Percentiles rank a stretch among this genome's conserved stretches.
Conservation (phyloP, 768 basidiomycete genomes). For the Aureoboletus auriporus region DNA sequence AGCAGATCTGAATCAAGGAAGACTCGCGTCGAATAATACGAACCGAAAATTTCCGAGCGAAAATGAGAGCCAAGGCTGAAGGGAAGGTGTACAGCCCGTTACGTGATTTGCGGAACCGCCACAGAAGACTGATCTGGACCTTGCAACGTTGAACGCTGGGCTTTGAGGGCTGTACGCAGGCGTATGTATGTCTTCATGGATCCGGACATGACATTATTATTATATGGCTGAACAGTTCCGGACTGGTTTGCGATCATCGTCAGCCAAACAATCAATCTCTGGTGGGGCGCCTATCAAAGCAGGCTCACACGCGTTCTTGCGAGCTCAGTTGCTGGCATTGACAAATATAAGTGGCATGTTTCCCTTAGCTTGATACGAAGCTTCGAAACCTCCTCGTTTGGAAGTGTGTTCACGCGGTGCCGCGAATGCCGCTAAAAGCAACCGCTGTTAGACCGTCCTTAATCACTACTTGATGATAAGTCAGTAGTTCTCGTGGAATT, state of each 20-base stretch:
- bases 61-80: conserved; percentile 15
- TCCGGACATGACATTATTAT: background rate
- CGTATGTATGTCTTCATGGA: background rate
- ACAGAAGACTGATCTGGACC: conserved; percentile 13
- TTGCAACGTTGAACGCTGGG: no score
- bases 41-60: conserved; percentile 14
- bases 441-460: background rate
- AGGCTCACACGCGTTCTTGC: background rate
- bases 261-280: background rate
- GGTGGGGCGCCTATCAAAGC: background rate
- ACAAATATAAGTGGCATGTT: background rate
- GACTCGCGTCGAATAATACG: conserved; percentile 9
- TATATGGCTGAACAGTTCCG: background rate
- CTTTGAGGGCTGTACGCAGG: no score
- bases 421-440: conserved; percentile 7
- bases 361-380: background rate
- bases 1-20: conserved; percentile 18
- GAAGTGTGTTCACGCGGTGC: conserved; percentile 14
- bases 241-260: background rate
- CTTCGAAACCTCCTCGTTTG: conserved; percentile 6
- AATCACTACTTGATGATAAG: background rate
- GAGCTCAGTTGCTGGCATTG: conserved; percentile 6
- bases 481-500: background rate
- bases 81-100: conserved; percentile 21
- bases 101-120: conserved; percentile 29